Evolutionary conservation across 768 basidiomycete genomes (phyloP).

Genomic region (Phallus indusiatus): DNA sequence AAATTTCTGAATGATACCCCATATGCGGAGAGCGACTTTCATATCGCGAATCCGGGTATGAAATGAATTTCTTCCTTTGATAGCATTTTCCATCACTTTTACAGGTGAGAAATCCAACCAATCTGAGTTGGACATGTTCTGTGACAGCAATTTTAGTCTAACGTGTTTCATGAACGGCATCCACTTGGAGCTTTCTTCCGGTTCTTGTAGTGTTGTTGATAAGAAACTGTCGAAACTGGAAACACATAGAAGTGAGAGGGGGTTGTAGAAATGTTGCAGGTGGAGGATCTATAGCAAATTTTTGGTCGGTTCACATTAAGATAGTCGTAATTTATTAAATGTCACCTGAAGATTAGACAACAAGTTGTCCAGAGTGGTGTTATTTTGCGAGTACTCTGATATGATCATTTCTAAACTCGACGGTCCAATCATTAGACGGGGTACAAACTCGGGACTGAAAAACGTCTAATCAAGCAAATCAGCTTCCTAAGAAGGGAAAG

Average conservation of each 20-base stretch:
- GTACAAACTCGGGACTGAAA: conserved; percentile 53
- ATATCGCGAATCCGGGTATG: background rate
- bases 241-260: conserved; percentile 36
- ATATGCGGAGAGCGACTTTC: background rate
- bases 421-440: conserved; percentile 54
- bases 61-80: background rate
- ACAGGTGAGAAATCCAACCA: background rate
- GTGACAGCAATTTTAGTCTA: background rate
- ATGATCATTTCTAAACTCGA: conserved; percentile 41
- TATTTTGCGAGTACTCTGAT: conserved; percentile 49
- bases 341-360: conserved; percentile 54
- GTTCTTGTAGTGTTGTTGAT: background rate
- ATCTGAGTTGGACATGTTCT: background rate
- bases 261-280: conserved; percentile 63
- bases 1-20: background rate
- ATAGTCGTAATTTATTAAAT: background rate
- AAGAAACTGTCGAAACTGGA: background rate
- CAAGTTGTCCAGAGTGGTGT: conserved; percentile 46
- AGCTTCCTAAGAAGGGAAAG: background rate
- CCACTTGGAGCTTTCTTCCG: background rate
- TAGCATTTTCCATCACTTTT: background rate
- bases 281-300: conserved; percentile 39
- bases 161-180: conserved; percentile 3
- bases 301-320: background rate
- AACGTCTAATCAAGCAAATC: conserved; percentile 35